Evolutionary conservation across 495 filamentous ascomycete species (phyloP), one percentile per base, ranked within the genome.

Genomic region (Evansstolkia leycettana): DNA sequence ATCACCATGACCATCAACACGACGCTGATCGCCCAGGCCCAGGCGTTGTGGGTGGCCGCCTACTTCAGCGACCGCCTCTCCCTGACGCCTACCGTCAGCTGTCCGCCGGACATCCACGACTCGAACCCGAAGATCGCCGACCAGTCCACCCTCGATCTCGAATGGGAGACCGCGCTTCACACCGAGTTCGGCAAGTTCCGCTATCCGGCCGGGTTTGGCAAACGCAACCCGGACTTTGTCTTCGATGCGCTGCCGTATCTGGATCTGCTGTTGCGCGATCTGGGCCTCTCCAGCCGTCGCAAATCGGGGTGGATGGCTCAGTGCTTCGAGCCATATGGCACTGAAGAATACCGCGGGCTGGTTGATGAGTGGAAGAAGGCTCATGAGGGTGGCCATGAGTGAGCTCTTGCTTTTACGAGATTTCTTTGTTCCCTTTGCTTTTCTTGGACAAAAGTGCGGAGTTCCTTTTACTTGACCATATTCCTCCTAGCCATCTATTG

Each of bases 241-340:
- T 87, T 85, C 47, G 83, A 90, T 51, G 70, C 67, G 1, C 42
- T 87, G 28, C 78, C 84, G n/a, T 92, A 88, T 47, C 50, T 86
- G 2, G 84, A 89, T 55, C 41, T 84, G 42, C 42, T 88, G 55
- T 47, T 84, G 35, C 47, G 55, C 1, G 83, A 89, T 47, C 38
- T 90, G 33, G 82, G 82, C 9, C 47, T 80, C 17, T 28, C 49
- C 5, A 33, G 32, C 3, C 42, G 43, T 34, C 48, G 72, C 16
- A 76, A 76, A 43, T 32, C 44, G 2, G 52, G 54, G 7, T 19
- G 64, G 52, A 46, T 69, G 18, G 58, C 58, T 0, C 71, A 73
- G 41, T 62, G 70, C 33, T 57, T 70, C 39, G 51, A 69, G 10
- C 61, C 75, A 10, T 78, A 80, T 51, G 70, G 67, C 1, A 49